Conservation (phyloP, 257 asterid species). For the Solanum piurae region DNA sequence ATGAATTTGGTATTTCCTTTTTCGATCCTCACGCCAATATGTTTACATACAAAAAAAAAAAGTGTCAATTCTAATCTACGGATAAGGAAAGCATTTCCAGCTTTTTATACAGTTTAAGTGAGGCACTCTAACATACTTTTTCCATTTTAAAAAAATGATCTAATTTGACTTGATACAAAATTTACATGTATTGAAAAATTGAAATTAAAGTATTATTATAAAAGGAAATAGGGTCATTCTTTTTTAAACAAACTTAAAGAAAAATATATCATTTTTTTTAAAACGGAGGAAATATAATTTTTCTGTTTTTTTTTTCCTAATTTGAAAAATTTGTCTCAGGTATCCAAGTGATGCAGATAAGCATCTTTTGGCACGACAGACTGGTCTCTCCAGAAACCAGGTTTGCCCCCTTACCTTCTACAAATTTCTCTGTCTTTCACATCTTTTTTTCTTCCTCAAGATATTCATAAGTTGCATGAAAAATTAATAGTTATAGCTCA, state of each 20-base stretch:
- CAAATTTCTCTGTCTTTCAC: background rate
- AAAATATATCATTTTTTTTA: too few species aligned
- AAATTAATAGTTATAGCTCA: background rate
- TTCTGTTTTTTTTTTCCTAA: conserved; percentile 32
- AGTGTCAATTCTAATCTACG: background rate
- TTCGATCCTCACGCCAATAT: conserved; percentile 59
- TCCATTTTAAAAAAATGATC: too few species aligned
- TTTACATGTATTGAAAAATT: too few species aligned
- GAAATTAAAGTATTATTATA: too few species aligned
- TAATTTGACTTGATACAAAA: too few species aligned
- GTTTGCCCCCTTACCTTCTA: conserved; percentile 7
- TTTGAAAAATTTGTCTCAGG: conserved; percentile 42
- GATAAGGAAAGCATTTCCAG: conserved; percentile 20
- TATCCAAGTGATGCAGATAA: conserved; percentile 99
- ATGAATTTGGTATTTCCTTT: background rate
- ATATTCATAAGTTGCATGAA: background rate
- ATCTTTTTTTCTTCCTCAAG: background rate
- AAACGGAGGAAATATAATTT: conserved; percentile 17
- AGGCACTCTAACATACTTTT: conserved; percentile 2
- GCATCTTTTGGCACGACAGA: conserved; percentile 95
- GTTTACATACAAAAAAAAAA: background rate
- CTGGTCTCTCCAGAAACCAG: conserved; percentile 96
- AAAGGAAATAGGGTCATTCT: too few species aligned
- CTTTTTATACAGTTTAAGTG: conserved; percentile 33
- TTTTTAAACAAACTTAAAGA: too few species aligned